Conservation (phyloP, 2,329 filamentous ascomycete genomes). For the Pyrenochaeta sp. region DNA sequence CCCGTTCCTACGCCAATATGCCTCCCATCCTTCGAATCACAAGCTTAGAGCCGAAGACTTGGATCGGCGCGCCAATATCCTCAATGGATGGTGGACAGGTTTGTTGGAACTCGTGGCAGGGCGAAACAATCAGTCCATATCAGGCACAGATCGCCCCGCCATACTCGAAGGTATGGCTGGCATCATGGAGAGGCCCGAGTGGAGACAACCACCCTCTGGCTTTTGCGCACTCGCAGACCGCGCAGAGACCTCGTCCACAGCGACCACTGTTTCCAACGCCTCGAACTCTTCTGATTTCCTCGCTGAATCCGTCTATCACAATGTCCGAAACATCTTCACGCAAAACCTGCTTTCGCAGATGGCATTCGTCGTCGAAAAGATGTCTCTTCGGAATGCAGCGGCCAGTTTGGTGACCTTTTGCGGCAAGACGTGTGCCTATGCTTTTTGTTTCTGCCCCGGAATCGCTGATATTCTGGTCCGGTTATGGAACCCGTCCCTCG, state of each 20-base stretch:
- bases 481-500: constrained; percentile 77
- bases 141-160: constrained; percentile 82
- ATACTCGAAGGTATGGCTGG: constrained; percentile 80
- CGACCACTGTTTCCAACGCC: constrained; percentile 65
- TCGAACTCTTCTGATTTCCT: constrained; percentile 72
- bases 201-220: constrained; percentile 76
- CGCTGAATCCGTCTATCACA: constrained; percentile 82
- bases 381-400: constrained; percentile 78
- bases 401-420: constrained; percentile 78
- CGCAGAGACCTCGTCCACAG: constrained; percentile 54
- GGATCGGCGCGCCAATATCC: constrained; percentile 78
- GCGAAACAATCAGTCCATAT: constrained; percentile 76
- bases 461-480: constrained; percentile 84
- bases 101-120: constrained; percentile 84
- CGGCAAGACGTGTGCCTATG: constrained; percentile 89
- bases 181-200: constrained; percentile 89
- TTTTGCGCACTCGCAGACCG: constrained; percentile 71
- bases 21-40: constrained; percentile 71
- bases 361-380: constrained; percentile 85
- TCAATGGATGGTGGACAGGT: constrained; percentile 91
- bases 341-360: constrained; percentile 85
- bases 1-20: constrained; percentile 78
- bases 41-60: constrained; percentile 79
- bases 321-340: constrained; percentile 85
- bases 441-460: constrained; percentile 90